Base-by-base conservation (phyloP, 371 early-diverging fungal species). In the Enterocytospora artemiae region DNA sequence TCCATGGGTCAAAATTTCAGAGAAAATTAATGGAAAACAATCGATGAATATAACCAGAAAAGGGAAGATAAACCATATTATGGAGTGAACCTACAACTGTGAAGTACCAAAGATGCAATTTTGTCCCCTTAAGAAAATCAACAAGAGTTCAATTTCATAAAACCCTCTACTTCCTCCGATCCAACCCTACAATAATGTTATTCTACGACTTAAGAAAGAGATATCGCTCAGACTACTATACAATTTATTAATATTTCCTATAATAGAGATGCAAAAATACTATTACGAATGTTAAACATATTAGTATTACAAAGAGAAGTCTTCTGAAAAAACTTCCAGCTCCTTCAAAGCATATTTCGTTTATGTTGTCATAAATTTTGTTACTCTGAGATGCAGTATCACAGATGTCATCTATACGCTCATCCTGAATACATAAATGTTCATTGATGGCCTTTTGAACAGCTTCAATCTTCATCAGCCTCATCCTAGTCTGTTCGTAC, bases 371-470 rank as follows among this genome's bases (percentile, higher is more conserved):
- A 45, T 44, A 72, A 51, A 37, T 22, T n/a, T 69, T 49, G 14
- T 58, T 56, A 16, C 68, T 64, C 25, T 52, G 46, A 4, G 36
- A 32, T 27, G 53, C 43, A 25, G 34, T 49, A n/a, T 28, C 37
- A 33, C 68, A 49, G 14, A 75, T 65, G 28, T 43, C 34, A 58
- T 75, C 76, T 53, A 75, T 75, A 14, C 73, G 34, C 45, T 75
- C 76, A 51, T 75, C 65, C 54, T 75, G 76, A n/a, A 66, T 27
- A 28, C 25, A 20, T 24, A 75, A 41, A 39, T 72, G 62, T 36
- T 70, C 49, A 30, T 36, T 39, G 14, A 75, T 75, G 30, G 61
- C 55, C 20, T 66, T 69, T 51, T 75, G 76, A 30, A 75, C 59
- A 2, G 31, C 54, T 41, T 72, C 65, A 27, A 75, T 72, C 36